Conservation (phyloP, 1,139 yeast species). For the Ogataea hybrid region DNA sequence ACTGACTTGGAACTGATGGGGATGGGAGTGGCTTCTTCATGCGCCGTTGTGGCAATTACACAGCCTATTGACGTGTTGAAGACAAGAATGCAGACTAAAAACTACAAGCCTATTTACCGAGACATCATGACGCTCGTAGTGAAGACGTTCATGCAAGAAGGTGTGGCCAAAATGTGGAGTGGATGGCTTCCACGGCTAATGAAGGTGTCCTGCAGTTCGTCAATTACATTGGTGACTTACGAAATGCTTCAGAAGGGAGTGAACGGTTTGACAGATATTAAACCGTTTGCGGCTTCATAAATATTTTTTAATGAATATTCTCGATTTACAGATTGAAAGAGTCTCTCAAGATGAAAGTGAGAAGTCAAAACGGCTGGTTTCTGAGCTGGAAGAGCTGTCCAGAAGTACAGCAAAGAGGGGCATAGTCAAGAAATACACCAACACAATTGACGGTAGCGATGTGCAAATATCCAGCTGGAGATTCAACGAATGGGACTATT, state of each 20-base stretch:
- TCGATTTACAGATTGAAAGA: neutral
- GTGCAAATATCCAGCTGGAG: conserved; percentile 59
- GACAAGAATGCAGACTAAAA: conserved; percentile 82
- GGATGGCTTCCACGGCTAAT: conserved; percentile 81
- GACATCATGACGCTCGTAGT: conserved; percentile 76
- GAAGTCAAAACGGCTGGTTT: conserved; percentile 10
- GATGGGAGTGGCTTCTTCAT: conserved; percentile 57
- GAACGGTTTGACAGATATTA: conserved; percentile 26
- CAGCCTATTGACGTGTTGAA: conserved; percentile 93
- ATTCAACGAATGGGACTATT: conserved; percentile 87
- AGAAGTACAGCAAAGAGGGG: conserved; percentile 32
- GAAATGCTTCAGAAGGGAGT: conserved; percentile 55
- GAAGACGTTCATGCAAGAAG: conserved; percentile 67
- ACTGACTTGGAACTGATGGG: conserved; percentile 30
- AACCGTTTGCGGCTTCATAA: conserved; percentile 28
- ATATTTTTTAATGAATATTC: conserved; percentile 5
- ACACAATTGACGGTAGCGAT: conserved; percentile 33
- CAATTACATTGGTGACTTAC: conserved; percentile 71
- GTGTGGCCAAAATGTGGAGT: conserved; percentile 62
- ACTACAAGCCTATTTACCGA: conserved; percentile 57
- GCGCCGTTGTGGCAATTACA: conserved; percentile 71
- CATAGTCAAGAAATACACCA: conserved; percentile 35
- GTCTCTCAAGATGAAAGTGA: neutral
- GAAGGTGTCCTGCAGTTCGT: conserved; percentile 78
- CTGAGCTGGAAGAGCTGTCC: conserved; percentile 13